Evolutionary conservation across 2,329 filamentous ascomycete genomes (phyloP).

Genomic region (Monilinia vaccinii-corymbosi): DNA sequence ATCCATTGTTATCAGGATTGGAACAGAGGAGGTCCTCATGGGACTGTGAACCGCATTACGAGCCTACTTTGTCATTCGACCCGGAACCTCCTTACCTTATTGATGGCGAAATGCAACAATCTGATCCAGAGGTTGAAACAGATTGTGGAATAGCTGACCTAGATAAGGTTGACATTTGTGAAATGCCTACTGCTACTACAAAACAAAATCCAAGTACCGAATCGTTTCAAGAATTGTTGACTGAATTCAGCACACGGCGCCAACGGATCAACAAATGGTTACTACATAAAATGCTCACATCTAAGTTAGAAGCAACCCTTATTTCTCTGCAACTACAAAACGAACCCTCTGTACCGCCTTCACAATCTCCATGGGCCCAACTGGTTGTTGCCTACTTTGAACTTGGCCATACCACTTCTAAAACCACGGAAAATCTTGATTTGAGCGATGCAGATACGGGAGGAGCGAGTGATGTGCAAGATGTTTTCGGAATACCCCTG

Average conservation of each 20-base stretch:
- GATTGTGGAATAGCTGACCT: conserved; percentile 13
- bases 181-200: not conserved
- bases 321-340: conserved; percentile 12
- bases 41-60: not conserved
- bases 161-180: not conserved
- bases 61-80: not conserved
- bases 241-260: conserved; percentile 18
- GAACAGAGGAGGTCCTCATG: too few species aligned
- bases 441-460: too few species aligned
- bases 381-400: conserved; percentile 20
- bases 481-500: not conserved
- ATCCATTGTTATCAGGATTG: not conserved
- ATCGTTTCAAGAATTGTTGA: conserved; percentile 14
- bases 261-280: conserved; percentile 23
- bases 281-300: conserved; percentile 14
- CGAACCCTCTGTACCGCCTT: conserved; percentile 14
- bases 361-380: conserved; percentile 23
- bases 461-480: not conserved
- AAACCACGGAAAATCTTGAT: not conserved
- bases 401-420: conserved; percentile 5
- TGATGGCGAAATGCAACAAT: not conserved
- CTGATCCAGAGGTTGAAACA: not conserved
- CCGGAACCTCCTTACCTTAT: not conserved
- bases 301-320: conserved; percentile 16
- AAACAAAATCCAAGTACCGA: conserved; percentile 9